Base-by-base conservation (phyloP, 768 basidiomycete species). In the Mycena venus region DNA sequence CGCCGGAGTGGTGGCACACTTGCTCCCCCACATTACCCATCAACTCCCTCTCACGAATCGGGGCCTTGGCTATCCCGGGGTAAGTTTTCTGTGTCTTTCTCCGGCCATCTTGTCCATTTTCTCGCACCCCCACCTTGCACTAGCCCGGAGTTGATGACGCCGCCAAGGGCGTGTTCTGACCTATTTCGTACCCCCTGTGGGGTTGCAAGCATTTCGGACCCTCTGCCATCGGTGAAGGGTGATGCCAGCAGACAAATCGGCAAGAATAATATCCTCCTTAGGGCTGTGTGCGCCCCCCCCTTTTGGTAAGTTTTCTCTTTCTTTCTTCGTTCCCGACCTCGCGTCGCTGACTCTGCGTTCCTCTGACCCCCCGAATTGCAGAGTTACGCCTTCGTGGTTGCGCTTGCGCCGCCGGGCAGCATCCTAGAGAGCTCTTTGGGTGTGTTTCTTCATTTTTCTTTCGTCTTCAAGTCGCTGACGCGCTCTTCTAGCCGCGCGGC, bases 171-270 rank as follows among this genome's bases (percentile, higher is more conserved):
- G 55, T n/a, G 55, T 53, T 42, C 55, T 56, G 55, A 56, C 32
- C 55, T 17, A 31, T 17, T 56, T 56, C 55, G 55, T 32, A 15
- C 31, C 55, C n/a, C 19, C 25, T 23, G 15, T n/a, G 55, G 19
- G 55, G 55, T 56, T 56, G 55, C 55, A 56, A 56, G 55, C 53
- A 55, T 55, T 55, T 55, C 53, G 53, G 53, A 15, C 27, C 53
- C 53, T 55, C 53, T 55, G 53, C 55, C 55, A 19, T 56, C 55
- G 19, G 55, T 56, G 55, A 56, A 56, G 55, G 55, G 55, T 32
- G 55, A 32, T 56, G 55, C 55, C 55, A 56, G 55, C 55, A 17
- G 55, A n/a, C n/a, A n/a, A n/a, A n/a, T n/a, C n/a, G n/a, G n/a
- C n/a, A n/a, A n/a, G n/a, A n/a, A n/a, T n/a, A n/a, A 31, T 56